Percentiles rank a stretch among this genome's conserved stretches.
Conservation (phyloP, 805 yeast species). For the Candida koratica region DNA sequence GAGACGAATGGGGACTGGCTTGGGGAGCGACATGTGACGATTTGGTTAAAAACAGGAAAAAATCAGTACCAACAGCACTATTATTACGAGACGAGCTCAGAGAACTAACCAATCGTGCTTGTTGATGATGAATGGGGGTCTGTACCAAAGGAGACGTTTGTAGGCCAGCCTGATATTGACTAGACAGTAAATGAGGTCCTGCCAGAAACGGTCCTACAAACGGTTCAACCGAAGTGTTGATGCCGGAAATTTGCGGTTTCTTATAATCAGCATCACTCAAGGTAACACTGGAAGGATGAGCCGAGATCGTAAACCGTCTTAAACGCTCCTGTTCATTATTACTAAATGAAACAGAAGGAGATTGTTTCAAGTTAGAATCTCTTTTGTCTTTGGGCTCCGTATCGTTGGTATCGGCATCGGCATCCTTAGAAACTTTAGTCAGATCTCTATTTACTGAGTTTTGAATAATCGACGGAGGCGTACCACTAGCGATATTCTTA, state of each 20-base stretch:
- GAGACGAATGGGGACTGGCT: constrained; percentile 9
- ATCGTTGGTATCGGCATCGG: background rate
- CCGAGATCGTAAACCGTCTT: constrained; percentile 40
- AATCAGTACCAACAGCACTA: constrained; percentile 11
- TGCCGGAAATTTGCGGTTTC: constrained; percentile 4
- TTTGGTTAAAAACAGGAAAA: constrained; percentile 13
- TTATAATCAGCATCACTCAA: constrained; percentile 14
- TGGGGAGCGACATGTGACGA: constrained; percentile 3
- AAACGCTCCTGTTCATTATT: constrained; percentile 35
- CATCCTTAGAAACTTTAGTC: background rate
- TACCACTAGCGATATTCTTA: constrained; percentile 2
- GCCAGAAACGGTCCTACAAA: background rate
- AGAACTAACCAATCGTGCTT: constrained; percentile 1
- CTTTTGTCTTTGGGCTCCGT: constrained; percentile 1
- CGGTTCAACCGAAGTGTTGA: constrained; percentile 4
- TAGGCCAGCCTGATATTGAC: background rate
- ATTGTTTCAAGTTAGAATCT: constrained; percentile 9
- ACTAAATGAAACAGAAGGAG: constrained; percentile 23
- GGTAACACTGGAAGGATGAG: constrained; percentile 39
- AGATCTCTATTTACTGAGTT: background rate
- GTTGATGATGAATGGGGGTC: constrained; percentile 6
- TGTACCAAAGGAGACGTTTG: constrained; percentile 5
- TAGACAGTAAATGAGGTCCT: background rate
- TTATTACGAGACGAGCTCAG: constrained; percentile 13
- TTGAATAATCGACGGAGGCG: constrained; percentile 5